Conservation (phyloP, 2,329 filamentous ascomycete species). For the Chaetomiaceae sp. region DNA sequence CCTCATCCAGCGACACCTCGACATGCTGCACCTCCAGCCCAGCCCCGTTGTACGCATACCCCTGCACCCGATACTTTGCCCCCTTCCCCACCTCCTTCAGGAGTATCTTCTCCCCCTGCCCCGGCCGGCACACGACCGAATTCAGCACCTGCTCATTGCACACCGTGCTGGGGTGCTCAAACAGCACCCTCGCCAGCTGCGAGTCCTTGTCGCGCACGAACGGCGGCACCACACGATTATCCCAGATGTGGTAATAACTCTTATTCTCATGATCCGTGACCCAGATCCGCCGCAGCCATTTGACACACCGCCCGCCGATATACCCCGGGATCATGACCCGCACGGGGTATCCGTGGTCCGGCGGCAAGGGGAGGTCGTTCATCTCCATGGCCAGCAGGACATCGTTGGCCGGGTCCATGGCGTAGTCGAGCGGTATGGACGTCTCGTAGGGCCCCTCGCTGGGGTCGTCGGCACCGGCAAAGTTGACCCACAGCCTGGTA, state of each 20-base stretch:
- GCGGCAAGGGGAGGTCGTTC: constrained; percentile 41
- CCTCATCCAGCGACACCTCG: constrained; percentile 45
- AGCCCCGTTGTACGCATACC: constrained; percentile 47
- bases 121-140: constrained; percentile 43
- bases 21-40: constrained; percentile 47
- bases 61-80: constrained; percentile 41
- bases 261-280: constrained; percentile 40
- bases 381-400: constrained; percentile 46
- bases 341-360: constrained; percentile 44
- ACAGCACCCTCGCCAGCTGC: constrained; percentile 43
- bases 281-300: constrained; percentile 43
- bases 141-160: constrained; percentile 48
- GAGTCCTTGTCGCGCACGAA: constrained; percentile 47
- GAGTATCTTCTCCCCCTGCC: constrained; percentile 41
- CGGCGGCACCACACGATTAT: constrained; percentile 47
- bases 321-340: constrained; percentile 40
- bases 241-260: constrained; percentile 47
- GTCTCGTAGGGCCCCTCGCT: constrained; percentile 46
- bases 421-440: constrained; percentile 44
- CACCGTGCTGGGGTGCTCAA: constrained; percentile 43
- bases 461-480: constrained; percentile 45
- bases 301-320: constrained; percentile 42
- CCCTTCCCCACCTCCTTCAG: constrained; percentile 36
- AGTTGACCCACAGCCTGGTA: constrained; percentile 42
- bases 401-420: constrained; percentile 44